Evolutionary conservation across 2,329 filamentous ascomycete genomes (phyloP), one percentile per base, ranked within the genome.

Genomic region (Seiridium cupressi): DNA sequence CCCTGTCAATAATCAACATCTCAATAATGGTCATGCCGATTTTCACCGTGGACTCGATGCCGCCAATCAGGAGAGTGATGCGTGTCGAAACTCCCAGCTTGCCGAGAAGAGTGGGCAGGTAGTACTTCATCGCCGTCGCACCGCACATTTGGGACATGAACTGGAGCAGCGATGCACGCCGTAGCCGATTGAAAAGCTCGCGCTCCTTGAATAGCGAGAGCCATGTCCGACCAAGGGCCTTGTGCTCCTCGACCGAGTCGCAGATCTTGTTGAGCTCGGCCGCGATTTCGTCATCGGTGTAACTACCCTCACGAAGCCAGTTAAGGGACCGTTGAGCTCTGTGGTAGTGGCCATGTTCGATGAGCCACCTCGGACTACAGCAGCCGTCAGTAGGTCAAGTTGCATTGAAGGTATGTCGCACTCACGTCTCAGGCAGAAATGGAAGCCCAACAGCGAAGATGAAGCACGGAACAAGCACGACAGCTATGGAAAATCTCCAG

Each of bases 61-160:
- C 83, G 5, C 82, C 80, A 1, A 81, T 80, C 70, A 86, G 73
- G 48, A 87, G 70, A 1, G 82, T 78, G 13, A 81, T 60, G 7
- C 79, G 76, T 5, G 77, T 77, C 44, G 74, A 72, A 1, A 86
- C 69, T 0, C 84, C 84, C 1, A 86, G 71, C 3, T 77, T 77
- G 56, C 75, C 69, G 60, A 86, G 81, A 7, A 85, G 79, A 0
- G 77, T 79, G 0, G 84, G 84, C 0, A 86, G 75, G 64, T 86
- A 86, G 64, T 86, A 86, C 65, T 86, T 86, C 76, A 86, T 85
- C 3, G 82, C 83, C 0, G 83, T 82, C 11, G 83, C 82, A 26
- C 84, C 84, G 63, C 82, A 85, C 80, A 86, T 83, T 64, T 85
- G 82, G 0, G 82, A 81, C 80, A 86, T 82, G 69, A 86, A 86